phyloP scores from a whole-genome alignment of 2,329 filamentous ascomycete species.

The Triangularia verruculosa region DNA sequence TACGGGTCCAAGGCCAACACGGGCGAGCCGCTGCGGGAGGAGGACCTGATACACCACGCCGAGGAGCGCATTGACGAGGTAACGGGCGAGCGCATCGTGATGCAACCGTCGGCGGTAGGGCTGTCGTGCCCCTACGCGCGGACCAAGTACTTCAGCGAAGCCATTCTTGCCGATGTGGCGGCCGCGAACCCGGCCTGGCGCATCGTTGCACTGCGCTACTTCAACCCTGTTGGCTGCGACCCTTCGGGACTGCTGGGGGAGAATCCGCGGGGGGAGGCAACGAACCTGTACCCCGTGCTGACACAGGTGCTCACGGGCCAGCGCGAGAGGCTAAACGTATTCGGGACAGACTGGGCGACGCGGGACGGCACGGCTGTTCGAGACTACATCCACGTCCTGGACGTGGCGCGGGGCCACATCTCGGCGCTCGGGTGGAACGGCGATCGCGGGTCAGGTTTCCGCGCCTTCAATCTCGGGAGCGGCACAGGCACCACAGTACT shows the following conservation, averaged over 20 bases:
- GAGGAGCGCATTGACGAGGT: slow-evolving; percentile 42
- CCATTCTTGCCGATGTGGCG: slow-evolving; percentile 61
- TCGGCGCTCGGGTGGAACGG: slow-evolving; percentile 42
- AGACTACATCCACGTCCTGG: slow-evolving; percentile 66
- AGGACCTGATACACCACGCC: slow-evolving; percentile 50
- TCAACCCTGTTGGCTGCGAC: slow-evolving; percentile 66
- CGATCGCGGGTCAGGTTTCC: slow-evolving; percentile 36
- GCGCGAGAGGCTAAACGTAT: slow-evolving; percentile 54
- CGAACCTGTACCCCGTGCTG: slow-evolving; percentile 64
- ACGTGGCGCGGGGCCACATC: slow-evolving; percentile 62
- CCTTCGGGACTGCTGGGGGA: slow-evolving; percentile 62
- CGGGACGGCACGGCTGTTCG: slow-evolving; percentile 63
- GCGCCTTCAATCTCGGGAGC: slow-evolving; percentile 46
- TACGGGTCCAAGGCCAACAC: slow-evolving; percentile 55
- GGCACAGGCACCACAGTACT: slow-evolving; percentile 45
- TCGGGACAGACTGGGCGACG: slow-evolving; percentile 64
- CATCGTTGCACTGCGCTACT: slow-evolving; percentile 63
- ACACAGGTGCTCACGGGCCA: slow-evolving; percentile 58
- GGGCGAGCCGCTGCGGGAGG: slow-evolving; percentile 52
- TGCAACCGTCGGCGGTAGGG: slow-evolving; percentile 44
- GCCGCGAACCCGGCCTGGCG: slow-evolving; percentile 59
- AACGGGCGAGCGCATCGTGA: slow-evolving; percentile 34
- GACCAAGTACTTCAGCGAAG: slow-evolving; percentile 66
- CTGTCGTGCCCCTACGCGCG: slow-evolving; percentile 65
- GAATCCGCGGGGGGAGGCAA: slow-evolving; percentile 58